Evolutionary conservation across 129 eudicot species (phyloP), one percentile per base, ranked within the genome.

Genomic region (Flaveria trinervia): DNA sequence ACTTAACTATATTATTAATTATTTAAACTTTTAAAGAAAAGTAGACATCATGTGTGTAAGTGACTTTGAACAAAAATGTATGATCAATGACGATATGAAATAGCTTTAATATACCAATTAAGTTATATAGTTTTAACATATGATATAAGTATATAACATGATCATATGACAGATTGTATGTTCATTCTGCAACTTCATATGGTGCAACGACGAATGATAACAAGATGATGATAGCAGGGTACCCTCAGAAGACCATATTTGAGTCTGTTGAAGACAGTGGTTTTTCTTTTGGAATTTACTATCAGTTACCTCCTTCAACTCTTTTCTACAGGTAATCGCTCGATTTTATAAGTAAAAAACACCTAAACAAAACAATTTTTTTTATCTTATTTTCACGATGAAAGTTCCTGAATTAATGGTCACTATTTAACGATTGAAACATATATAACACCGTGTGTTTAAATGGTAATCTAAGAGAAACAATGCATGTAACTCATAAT

Each of bases 221-320:
- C 12, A 60, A 86, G 25, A 77, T 75, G 89, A 50, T 93, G 84
- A 71, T 86, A 11, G 64, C 83, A 78, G 98, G 98, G 57, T 85
- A 83, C 48, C 98, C 98, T 0, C 98, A 93, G 61, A 93, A 90
- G 85, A 93, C 98, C 20, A 93, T 93, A 6, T 93, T 90, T 55
- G 98, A 93, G 59, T 90, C 98, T 0, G 66, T 93, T 67, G 91
- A 90, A 54, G 96, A 93, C 16, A 80, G 57, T 56, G 98, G 98
- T 10, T 77, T 65, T 62, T 57, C 82, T 48, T 93, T 93, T 39
- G 98, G 98, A 73, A 90, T 93, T 56, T 93, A 93, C 70, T 89
- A 93, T 74, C 97, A 93, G 65, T 84, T 74, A 30, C 96, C 97
- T 78, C 96, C 98, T 0, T 74, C 94, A 26, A 93, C 98, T 43